Percentiles rank a stretch among this genome's conserved stretches.
phyloP scores from a whole-genome alignment of 2,329 filamentous ascomycete species.

The Fusarium annulatum region DNA sequence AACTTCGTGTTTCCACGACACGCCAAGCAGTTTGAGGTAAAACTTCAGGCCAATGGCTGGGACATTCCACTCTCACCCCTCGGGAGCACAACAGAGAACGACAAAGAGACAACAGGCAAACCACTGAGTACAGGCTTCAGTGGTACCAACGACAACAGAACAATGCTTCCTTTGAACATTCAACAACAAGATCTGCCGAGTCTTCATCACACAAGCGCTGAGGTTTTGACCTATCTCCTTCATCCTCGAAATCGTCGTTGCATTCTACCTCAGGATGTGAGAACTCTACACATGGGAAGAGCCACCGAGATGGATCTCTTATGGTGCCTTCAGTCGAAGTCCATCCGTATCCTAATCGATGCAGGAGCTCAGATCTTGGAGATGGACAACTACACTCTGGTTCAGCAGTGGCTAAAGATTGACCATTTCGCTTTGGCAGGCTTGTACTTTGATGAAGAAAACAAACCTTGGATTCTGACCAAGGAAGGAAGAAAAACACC shows the following conservation, averaged over 20 bases:
- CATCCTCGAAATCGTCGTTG: constrained; percentile 63
- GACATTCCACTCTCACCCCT: constrained; percentile 66
- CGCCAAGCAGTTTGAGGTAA: constrained; percentile 72
- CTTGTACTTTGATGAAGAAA: constrained; percentile 59
- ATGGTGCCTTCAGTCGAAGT: background rate
- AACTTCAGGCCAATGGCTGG: constrained; percentile 75
- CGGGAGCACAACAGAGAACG: background rate
- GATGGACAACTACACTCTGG: constrained; percentile 64
- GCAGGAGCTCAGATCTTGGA: constrained; percentile 73
- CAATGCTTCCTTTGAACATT: constrained; percentile 70
- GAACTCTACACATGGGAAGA: constrained; percentile 56
- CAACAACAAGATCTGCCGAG: constrained; percentile 68
- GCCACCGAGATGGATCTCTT: constrained; percentile 49
- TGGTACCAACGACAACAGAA: constrained; percentile 75
- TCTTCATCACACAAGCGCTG: constrained; percentile 70
- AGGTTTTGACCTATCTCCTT: constrained; percentile 70
- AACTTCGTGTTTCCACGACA: constrained; percentile 74
- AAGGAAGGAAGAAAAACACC: constrained; percentile 30
- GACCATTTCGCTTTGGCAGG: constrained; percentile 60
- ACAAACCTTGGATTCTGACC: constrained; percentile 37
- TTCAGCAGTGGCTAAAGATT: constrained; percentile 60
- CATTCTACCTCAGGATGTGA: constrained; percentile 45
- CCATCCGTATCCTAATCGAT: constrained; percentile 69
- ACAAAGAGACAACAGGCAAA: constrained; percentile 8
- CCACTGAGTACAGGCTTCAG: constrained; percentile 74